Evolutionary conservation across 305 asterid genomes (phyloP).

Genomic region (Salvia sclarea): DNA sequence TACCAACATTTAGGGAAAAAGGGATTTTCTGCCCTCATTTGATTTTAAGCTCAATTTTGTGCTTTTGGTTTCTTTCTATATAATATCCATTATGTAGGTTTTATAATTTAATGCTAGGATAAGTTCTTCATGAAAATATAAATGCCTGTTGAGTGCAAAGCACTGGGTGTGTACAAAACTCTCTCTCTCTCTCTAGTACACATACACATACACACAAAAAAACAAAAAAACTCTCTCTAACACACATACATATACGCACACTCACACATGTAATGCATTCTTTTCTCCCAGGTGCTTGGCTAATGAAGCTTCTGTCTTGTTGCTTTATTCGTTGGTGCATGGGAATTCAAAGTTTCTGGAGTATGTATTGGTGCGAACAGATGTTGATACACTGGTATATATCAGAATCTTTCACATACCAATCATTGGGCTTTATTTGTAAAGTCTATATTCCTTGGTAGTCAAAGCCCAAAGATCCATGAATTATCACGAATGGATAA

Average conservation of each 20-base stretch:
- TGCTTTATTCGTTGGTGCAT: conserved; percentile 84
- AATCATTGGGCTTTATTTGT: not conserved
- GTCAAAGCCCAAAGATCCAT: conserved; percentile 20
- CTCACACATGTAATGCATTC: not conserved
- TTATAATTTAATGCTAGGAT: not conserved
- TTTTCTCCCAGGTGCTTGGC: conserved; percentile 66
- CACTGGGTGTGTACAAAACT: not conserved
- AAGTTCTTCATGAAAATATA: not conserved
- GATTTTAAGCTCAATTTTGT: conserved; percentile 7
- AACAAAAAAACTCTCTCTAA: too few relatives aligned
- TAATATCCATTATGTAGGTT: conserved; percentile 18
- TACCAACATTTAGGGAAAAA: conserved; percentile 22
- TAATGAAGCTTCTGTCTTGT: conserved; percentile 74
- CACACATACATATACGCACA: not conserved
- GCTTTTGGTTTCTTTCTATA: conserved; percentile 19
- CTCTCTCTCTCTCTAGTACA: not conserved
- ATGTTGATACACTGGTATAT: conserved; percentile 86
- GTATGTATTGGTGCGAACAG: conserved; percentile 76
- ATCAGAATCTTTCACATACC: conserved; percentile 20
- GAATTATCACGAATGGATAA: conserved; percentile 11
- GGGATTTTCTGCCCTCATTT: not conserved
- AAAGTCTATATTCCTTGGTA: conserved; percentile 7
- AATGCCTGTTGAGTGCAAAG: not conserved
- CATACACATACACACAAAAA: not conserved
- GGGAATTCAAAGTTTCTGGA: conserved; percentile 83